A percentile compares a stretch with the other conserved stretches of the same genome.
phyloP scores from a whole-genome alignment of 148 eudicot genomes.

The Euryodendron excelsum region DNA sequence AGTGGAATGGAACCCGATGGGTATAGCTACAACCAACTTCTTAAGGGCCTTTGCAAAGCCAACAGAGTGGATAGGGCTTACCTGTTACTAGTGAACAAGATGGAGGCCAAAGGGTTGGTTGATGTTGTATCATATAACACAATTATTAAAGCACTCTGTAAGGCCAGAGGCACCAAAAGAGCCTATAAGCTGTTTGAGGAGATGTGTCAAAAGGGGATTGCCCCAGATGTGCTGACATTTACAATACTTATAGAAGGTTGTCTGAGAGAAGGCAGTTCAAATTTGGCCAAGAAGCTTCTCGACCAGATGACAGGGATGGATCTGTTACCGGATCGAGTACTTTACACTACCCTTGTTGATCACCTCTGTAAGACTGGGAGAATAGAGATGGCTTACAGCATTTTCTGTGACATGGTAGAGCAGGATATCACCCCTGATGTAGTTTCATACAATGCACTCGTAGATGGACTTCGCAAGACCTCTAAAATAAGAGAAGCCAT shows the following conservation, averaged over 20 bases:
- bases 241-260: constrained; percentile 75
- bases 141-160: constrained; percentile 68
- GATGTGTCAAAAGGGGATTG: constrained; percentile 66
- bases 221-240: constrained; percentile 82
- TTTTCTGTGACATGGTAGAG: constrained; percentile 68
- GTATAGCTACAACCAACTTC: constrained; percentile 84
- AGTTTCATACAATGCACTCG: constrained; percentile 71
- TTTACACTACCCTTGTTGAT: constrained; percentile 73
- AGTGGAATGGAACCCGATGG: constrained; percentile 59
- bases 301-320: constrained; percentile 75
- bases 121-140: constrained; percentile 88
- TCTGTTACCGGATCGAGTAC: constrained; percentile 55
- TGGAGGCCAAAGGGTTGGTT: constrained; percentile 68
- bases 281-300: constrained; percentile 54
- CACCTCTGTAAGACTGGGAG: constrained; percentile 64
- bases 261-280: constrained; percentile 58
- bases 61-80: constrained; percentile 78
- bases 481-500: constrained; percentile 65
- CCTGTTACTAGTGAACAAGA: constrained; percentile 56
- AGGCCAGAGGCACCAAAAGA: constrained; percentile 32
- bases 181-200: constrained; percentile 72
- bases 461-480: constrained; percentile 74
- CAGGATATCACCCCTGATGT: constrained; percentile 72
- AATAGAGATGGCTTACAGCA: constrained; percentile 49
- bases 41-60: constrained; percentile 92